Conservation (phyloP, 768 basidiomycete genomes). For the Mrakia gelida region DNA sequence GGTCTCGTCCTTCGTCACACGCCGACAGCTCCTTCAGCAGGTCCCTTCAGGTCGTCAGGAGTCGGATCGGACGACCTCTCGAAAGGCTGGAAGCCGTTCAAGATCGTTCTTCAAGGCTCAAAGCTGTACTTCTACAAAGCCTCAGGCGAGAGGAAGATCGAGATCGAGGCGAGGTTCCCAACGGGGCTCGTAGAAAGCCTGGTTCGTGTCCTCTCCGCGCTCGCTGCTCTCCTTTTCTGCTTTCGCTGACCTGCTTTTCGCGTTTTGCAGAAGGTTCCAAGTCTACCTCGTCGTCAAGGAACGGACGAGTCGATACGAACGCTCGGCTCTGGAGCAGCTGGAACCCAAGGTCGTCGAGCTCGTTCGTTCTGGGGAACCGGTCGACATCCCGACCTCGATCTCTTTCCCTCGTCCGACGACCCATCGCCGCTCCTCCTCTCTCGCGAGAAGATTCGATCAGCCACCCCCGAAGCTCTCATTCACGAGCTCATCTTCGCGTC, state of each 20-base stretch:
- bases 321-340: neutral
- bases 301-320: conserved; percentile 21
- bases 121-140: conserved; percentile 85
- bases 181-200: conserved; percentile 36
- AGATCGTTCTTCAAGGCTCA: conserved; percentile 74
- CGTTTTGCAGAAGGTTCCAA: neutral
- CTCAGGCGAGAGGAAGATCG: conserved; percentile 57
- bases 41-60: conserved; percentile 34
- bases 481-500: conserved; percentile 80
- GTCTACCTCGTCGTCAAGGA: neutral
- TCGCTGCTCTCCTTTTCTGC: neutral
- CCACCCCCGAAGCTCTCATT: conserved; percentile 69
- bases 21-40: conserved; percentile 21
- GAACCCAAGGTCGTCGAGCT: conserved; percentile 45
- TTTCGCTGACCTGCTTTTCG: neutral
- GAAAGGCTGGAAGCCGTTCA: conserved; percentile 83
- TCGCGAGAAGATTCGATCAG: conserved; percentile 52
- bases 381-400: conserved; percentile 66
- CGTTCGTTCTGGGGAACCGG: conserved; percentile 72
- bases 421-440: neutral
- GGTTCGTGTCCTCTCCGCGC: neutral
- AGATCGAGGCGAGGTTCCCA: conserved; percentile 71
- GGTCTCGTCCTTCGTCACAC: conserved; percentile 63
- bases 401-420: conserved; percentile 35
- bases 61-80: conserved; percentile 43